phyloP scores from a whole-genome alignment of 2,329 filamentous ascomycete species.

The Sporothrix pseudoabietina region DNA sequence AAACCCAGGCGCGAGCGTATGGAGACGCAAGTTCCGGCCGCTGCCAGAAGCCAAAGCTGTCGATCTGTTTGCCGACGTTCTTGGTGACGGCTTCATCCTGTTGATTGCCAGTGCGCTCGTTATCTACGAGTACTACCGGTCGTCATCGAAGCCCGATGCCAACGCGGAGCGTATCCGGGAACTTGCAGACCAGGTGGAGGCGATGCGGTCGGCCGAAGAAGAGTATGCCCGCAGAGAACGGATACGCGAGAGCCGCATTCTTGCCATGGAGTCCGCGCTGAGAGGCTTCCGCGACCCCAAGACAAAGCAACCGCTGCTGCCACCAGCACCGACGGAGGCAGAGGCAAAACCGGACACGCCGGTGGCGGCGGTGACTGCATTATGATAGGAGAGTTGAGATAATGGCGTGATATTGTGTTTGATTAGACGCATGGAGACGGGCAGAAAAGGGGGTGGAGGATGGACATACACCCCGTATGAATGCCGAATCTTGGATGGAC shows the following conservation, averaged over 20 bases:
- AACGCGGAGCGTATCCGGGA: slow-evolving; percentile 58
- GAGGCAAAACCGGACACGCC: slow-evolving; percentile 33
- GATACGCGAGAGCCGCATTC: slow-evolving; percentile 50
- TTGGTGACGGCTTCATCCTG: slow-evolving; percentile 65
- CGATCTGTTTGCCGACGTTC: slow-evolving; percentile 66
- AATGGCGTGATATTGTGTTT: neutral
- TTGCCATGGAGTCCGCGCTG: slow-evolving; percentile 57
- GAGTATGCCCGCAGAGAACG: slow-evolving; percentile 55
- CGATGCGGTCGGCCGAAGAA: slow-evolving; percentile 53
- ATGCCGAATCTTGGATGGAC: neutral
- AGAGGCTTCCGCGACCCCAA: slow-evolving; percentile 57
- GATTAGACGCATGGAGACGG: neutral
- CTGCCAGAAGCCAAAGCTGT: slow-evolving; percentile 67
- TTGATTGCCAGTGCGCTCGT: slow-evolving; percentile 59
- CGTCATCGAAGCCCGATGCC: slow-evolving; percentile 61
- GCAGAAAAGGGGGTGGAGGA: neutral
- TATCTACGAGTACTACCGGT: slow-evolving; percentile 63
- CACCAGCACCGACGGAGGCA: slow-evolving; percentile 35
- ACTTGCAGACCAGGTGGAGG: slow-evolving; percentile 52
- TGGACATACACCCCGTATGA: neutral
- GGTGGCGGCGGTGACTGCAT: slow-evolving; percentile 12
- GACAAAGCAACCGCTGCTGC: slow-evolving; percentile 57
- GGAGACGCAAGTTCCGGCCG: slow-evolving; percentile 63
- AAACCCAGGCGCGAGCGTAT: slow-evolving; percentile 49
- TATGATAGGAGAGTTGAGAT: neutral